Base-by-base conservation (phyloP, 1,139 yeast genomes). In the Sugiyamaella pinicola region DNA sequence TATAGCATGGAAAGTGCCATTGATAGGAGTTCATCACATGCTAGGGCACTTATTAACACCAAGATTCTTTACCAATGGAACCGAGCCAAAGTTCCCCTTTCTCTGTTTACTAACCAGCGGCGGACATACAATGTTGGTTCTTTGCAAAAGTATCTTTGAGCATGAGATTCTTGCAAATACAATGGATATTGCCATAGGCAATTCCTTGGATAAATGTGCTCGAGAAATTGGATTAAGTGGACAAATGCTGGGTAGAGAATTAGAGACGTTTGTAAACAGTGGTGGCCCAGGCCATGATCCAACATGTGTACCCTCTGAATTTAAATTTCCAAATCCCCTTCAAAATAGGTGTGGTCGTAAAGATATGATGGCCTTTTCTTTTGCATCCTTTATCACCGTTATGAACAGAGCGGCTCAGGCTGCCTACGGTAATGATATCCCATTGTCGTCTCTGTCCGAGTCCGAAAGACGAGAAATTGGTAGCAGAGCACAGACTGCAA, bases 1-100 rank as follows among this genome's bases (percentile, higher is more conserved):
- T 0, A 74, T 86, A 0, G 97, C 90, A 0, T 85, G 90, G 85
- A 70, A 78, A 22, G 78, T 75, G 2, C 97, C 97, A 0, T 64
- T 89, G 22, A 74, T 93, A 0, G 98, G 98, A 0, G 96, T 93
- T 0, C 96, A 95, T 65, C 99, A 95, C 64, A 93, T 93, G 99
- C 74, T 93, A 52, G 99, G 96, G 0, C 99, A 93, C 71, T 71
- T 93, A 6, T 69, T 93, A 34, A 78, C 88, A 0, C 85, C 96
- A 0, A 74, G 91, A 38, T 67, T 70, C 52, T 71, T 70, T 47
- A 55, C 63, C 13, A 76, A 70, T 62, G 83, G 74, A n/a, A 58
- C 22, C 12, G 52, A 54, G 0, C 93, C 95, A 0, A 57, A 70
- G 42, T 93, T 79, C 63, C 99, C 99, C 1, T 89, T 86, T 62